Evolutionary conservation across 2,329 filamentous ascomycete species (phyloP).

Genomic region (Trichothecium roseum): DNA sequence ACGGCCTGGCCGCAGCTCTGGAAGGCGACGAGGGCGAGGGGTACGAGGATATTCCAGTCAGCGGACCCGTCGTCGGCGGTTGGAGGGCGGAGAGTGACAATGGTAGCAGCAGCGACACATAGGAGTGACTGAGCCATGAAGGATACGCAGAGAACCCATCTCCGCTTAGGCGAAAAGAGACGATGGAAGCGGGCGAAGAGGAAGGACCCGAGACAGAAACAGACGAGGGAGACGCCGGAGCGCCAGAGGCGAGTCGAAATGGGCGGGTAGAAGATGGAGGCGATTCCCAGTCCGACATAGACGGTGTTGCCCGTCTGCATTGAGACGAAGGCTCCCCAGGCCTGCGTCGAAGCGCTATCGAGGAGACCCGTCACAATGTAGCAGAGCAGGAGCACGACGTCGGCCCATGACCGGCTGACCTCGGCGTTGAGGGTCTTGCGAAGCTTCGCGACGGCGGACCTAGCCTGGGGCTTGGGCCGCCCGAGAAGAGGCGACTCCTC

Average conservation of each 20-base stretch:
- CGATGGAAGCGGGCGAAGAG: constrained; percentile 62
- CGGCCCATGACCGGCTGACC: constrained; percentile 52
- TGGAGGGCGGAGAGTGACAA: constrained; percentile 37
- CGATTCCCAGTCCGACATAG: constrained; percentile 66
- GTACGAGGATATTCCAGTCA: constrained; percentile 51
- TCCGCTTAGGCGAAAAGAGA: constrained; percentile 44
- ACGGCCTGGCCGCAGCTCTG: constrained; percentile 72
- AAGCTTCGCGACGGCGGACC: constrained; percentile 13
- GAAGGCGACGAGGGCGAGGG: constrained; percentile 61
- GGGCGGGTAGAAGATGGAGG: constrained; percentile 32
- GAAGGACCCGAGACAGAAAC: constrained; percentile 64
- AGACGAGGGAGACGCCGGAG: constrained; percentile 57
- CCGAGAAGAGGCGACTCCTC: constrained; percentile 25
- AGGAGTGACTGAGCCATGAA: constrained; percentile 42
- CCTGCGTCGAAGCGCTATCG: constrained; percentile 65
- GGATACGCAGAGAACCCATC: constrained; percentile 54
- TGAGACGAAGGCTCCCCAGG: constrained; percentile 72
- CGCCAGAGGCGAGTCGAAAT: constrained; percentile 32
- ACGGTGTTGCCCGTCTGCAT: constrained; percentile 83
- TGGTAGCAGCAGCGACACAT: constrained; percentile 39
- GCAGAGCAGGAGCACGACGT: constrained; percentile 59
- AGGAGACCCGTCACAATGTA: constrained; percentile 70
- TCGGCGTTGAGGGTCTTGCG: constrained; percentile 28
- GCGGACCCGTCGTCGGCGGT: constrained; percentile 29
- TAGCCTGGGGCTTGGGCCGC: constrained; percentile 9